Conservation (phyloP, 2,329 filamentous ascomycete genomes). For the Ophiocordyceps camponoti-floridani region DNA sequence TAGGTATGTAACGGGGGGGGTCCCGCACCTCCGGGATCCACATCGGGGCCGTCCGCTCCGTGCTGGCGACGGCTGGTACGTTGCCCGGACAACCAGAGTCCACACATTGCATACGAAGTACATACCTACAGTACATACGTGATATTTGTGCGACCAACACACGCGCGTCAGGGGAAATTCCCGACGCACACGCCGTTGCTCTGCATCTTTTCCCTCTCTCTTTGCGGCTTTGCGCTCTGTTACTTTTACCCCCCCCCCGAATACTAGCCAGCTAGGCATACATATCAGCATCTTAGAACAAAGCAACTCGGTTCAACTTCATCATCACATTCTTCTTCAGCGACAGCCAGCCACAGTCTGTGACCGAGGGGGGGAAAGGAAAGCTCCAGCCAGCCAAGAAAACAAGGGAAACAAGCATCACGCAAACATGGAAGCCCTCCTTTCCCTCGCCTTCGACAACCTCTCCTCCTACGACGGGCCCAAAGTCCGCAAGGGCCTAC, state of each 20-base stretch:
- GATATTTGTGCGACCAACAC: not conserved
- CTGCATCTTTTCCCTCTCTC: not conserved
- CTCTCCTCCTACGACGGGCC: constrained; percentile 78
- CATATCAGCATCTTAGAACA: not conserved
- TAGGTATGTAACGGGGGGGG: too few species aligned
- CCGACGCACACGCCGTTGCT: not conserved
- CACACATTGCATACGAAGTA: too few species aligned
- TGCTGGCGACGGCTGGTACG: too few species aligned
- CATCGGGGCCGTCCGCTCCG: too few species aligned
- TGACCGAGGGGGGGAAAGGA: not conserved
- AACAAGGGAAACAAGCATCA: too few species aligned
- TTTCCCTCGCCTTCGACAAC: constrained; percentile 91
- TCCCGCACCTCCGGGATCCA: too few species aligned
- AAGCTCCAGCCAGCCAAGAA: too few species aligned
- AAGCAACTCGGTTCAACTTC: too few species aligned
- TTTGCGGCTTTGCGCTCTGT: not conserved
- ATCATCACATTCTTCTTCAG: too few species aligned
- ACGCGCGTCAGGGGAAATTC: not conserved
- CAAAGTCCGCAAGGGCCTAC: constrained; percentile 85
- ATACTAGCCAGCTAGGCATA: not conserved
- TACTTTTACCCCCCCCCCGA: not conserved
- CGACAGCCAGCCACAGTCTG: too few species aligned
- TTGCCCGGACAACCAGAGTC: too few species aligned
- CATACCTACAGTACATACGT: too few species aligned
- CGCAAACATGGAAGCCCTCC: constrained; percentile 64